Evolutionary conservation across 208 protist species (phyloP).

Genomic region (Tritrichomonas foetus): DNA sequence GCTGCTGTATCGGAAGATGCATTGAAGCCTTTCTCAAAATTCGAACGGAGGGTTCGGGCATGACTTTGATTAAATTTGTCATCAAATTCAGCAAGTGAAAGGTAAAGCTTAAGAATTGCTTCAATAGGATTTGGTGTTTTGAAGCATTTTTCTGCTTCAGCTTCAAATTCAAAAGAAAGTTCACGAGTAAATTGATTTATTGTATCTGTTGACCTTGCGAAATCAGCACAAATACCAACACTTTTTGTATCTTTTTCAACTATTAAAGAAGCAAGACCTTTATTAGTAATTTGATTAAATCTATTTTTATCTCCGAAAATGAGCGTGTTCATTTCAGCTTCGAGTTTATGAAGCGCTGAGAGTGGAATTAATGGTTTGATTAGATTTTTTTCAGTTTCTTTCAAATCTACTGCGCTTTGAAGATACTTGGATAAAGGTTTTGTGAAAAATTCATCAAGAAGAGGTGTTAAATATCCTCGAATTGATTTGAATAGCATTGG

Average conservation of each 20-base stretch:
- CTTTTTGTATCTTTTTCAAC: neutral
- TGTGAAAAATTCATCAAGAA: neutral
- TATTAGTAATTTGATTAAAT: neutral
- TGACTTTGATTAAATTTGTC: neutral
- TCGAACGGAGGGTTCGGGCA: neutral
- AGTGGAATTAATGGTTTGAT: neutral
- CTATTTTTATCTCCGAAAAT: neutral
- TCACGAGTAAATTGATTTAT: neutral
- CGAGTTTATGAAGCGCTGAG: neutral
- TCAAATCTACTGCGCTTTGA: neutral
- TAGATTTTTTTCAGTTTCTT: neutral
- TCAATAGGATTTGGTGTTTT: conserved; percentile 5
- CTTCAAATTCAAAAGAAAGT: conserved; percentile 14
- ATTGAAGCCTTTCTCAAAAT: conserved; percentile 29
- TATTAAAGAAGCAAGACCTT: neutral
- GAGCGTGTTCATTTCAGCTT: neutral
- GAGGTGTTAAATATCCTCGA: too few species aligned
- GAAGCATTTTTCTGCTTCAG: conserved; percentile 26
- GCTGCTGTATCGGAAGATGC: neutral
- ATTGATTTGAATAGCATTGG: neutral
- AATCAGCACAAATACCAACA: neutral
- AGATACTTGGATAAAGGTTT: neutral
- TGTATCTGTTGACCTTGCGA: neutral
- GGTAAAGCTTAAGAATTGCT: neutral
- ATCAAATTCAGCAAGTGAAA: neutral